Base-by-base conservation (phyloP, 2,329 filamentous ascomycete genomes). In the Nemania diffusa region DNA sequence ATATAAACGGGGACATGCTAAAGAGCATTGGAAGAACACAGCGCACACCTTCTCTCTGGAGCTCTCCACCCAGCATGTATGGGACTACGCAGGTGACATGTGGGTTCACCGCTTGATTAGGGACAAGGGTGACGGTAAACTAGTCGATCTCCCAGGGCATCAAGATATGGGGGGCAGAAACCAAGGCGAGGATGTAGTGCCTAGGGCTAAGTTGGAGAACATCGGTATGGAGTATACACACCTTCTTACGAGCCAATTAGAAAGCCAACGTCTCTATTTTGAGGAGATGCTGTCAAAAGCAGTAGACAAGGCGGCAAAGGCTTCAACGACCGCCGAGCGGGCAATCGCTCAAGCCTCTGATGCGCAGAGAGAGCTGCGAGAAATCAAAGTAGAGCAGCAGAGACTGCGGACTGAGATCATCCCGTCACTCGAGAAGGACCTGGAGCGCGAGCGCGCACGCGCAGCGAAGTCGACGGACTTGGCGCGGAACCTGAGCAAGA, bases 61-160 rank as follows among this genome's bases (percentile, higher is more conserved):
- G 78, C 88, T 98, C 42, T 90, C 91, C 69, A 97, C 94, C 0
- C 95, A 99, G 78, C 91, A 97, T 73, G 94, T 99, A 1, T 99
- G 96, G 96, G 96, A 99, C 79, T 99, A 99, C 71, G 93, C 92
- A 0, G 94, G 93, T 4, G 96, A 99, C 76, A 92, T 91, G 76
- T 99, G 97, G 85, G 96, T 98, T 56, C 96, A 99, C 79, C 91
- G 96, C 9, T 88, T 98, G 58, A 97, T 99, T 63, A 92, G 97
- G 71, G 93, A 94, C 76, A 97, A 97, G 81, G 91, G 93, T 9
- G 94, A 97, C 78, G 93, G 93, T 26, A 97, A 97, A 79, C 86
- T 97, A 2, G 92, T 97, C 20, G 95, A 98, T 78, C 85, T 97
- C n/a, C 93, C 94, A 0, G 86, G 87, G 2, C 81, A 75, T 71